Base-by-base conservation (phyloP, 352 stramenopile genomes). In the Pythium biforme region DNA sequence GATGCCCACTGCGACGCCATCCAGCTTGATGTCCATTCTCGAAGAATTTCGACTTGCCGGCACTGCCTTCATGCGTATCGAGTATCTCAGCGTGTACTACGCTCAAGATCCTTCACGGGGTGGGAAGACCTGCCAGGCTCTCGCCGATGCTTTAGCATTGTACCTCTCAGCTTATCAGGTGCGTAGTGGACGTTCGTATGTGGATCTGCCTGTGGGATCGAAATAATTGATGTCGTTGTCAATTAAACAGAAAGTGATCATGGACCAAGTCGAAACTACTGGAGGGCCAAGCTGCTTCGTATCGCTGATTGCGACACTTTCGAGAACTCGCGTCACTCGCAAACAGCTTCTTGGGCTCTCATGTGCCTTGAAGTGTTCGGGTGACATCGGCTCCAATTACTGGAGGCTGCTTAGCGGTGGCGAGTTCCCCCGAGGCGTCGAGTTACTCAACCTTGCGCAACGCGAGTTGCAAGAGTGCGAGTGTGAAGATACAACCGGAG, bases 41-140 rank as follows among this genome's bases (percentile, higher is more conserved):
- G 64, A 89, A 62, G 74, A 88, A 23, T 87, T 92, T 57, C 67
- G 72, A 51, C 56, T 72, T 64, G 71, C 81, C 23, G 83, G 83
- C 8, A 86, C 79, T 11, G 64, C 66, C 2, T 64, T 88, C 50
- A 60, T 92, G 53, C 72, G 83, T n/a, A 66, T 92, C 47, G 83
- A 92, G 37, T 72, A 81, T 25, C 19, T 92, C 47, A 78, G 72
- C 27, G 74, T 77, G 7, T 92, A 85, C 49, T 92, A 78, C 39
- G 70, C 69, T 17, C 83, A 92, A 66, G 79, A 89, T 58, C 65
- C 83, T 17, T 62, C 59, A 14, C 66, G 83, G 62, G 83, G 81
- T 40, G 83, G 83, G 8, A 90, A 86, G 27, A 88, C 77, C 2
- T 63, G 85, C 26, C 80, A 92, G n/a, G 72, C 74, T 6, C 73